Percentiles rank a stretch among this genome's conserved stretches.
These are phyloP conservation scores for Scheffersomyces ergatensis DNA, from an alignment of 805 yeast genomes.

Conservation along the genomic window DNA sequence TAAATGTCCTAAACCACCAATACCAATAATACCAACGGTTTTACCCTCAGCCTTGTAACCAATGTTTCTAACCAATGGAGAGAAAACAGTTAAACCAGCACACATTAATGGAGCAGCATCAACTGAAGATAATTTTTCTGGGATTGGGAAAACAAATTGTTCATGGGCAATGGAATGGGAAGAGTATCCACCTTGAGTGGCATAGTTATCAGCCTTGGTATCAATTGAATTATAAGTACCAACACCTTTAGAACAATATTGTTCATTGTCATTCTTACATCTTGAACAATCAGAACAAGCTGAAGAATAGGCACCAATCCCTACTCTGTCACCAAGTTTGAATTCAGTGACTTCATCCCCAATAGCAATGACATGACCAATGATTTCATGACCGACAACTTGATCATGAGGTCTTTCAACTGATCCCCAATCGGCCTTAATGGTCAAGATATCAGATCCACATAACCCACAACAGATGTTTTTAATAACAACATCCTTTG, in stretches of 20 bases:
- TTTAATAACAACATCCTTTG: conserved; percentile 53
- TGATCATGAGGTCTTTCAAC: conserved; percentile 27
- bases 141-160: conserved; percentile 47
- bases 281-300: conserved; percentile 63
- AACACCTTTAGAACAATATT: conserved; percentile 49
- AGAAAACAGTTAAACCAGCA: conserved; percentile 55
- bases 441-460: conserved; percentile 59
- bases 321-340: conserved; percentile 74
- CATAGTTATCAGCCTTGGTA: conserved; percentile 22
- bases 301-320: conserved; percentile 69
- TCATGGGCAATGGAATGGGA: conserved; percentile 45
- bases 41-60: conserved; percentile 23
- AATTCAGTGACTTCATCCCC: conserved; percentile 53
- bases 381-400: conserved; percentile 63
- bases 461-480: conserved; percentile 65
- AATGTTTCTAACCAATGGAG: conserved; percentile 47
- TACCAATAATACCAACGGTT: conserved; percentile 59
- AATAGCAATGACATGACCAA: conserved; percentile 58
- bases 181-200: conserved; percentile 49
- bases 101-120: conserved; percentile 54
- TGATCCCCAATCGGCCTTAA: conserved; percentile 51
- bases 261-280: conserved; percentile 40
- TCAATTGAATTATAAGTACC: conserved; percentile 52
- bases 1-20: conserved; percentile 70
- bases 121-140: conserved; percentile 39